Evolutionary conservation across 208 protist species (phyloP), one percentile per base, ranked within the genome.

Genomic region (Kentomonas sorsogonicus): DNA sequence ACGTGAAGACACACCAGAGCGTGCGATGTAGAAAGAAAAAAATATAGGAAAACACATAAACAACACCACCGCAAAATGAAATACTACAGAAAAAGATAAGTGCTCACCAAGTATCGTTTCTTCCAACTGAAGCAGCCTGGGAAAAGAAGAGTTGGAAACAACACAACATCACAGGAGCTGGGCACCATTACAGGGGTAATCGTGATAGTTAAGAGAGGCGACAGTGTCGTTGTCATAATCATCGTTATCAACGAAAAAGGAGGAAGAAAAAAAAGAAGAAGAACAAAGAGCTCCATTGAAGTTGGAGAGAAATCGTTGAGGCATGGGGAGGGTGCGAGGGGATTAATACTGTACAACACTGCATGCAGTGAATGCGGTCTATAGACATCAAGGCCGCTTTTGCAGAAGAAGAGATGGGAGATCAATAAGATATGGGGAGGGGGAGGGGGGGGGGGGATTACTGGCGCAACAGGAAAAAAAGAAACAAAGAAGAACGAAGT

Each of bases 31-130:
- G 5, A 67, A 31, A 46, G 53, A 59, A 22, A 54, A 60, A 51
- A 60, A 39, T 43, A 6, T 34, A 53, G 54, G 34, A 61, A 45
- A 13, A 52, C 36, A 13, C 52, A 61, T 20, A 57, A 44, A n/a
- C 1, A 57, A 59, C 30, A 44, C 34, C 10, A 48, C 25, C 25
- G 22, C 27, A 31, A 51, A 43, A 38, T 11, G 11, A 15, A 38
- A 38, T 15, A 38, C 7, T 38, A 38, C 7, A 38, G 33, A 38
- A 11, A 38, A 11, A 38, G 33, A 38, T 5, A 38, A 11, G n/a
- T n/a, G n/a, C n/a, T n/a, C n/a, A n/a, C n/a, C n/a, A n/a, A n/a
- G n/a, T n/a, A n/a, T n/a, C n/a, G n/a, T n/a, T n/a, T n/a, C n/a
- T n/a, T n/a, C n/a, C n/a, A n/a, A n/a, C n/a, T n/a, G n/a, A n/a